These are phyloP conservation scores for Entomortierella lignicola DNA, from an alignment of 192 early-diverging fungal genomes.

Conservation along the genomic window DNA sequence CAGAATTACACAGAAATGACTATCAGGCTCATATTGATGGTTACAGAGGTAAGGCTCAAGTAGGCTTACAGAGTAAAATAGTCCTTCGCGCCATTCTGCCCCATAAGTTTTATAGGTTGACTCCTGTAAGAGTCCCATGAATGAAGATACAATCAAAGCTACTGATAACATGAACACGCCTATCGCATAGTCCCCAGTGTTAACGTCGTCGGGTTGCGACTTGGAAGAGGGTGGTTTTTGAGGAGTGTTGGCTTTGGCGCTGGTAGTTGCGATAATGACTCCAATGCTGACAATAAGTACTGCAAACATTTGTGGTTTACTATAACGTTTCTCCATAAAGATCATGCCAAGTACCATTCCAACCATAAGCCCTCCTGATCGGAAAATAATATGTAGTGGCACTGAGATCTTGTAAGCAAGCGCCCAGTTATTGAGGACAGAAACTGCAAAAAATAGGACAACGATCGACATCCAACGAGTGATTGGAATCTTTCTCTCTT, in stretches of 20 bases:
- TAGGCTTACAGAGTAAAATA: constrained; percentile 81
- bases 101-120: constrained; percentile 80
- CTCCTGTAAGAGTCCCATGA: constrained; percentile 89
- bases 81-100: constrained; percentile 86
- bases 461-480: constrained; percentile 81
- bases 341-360: constrained; percentile 83
- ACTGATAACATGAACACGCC: constrained; percentile 77
- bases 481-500: constrained; percentile 74
- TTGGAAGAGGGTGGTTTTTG: constrained; percentile 13
- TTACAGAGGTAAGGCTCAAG: background rate
- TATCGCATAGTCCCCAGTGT: constrained; percentile 63
- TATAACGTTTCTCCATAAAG: constrained; percentile 72
- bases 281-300: constrained; percentile 84
- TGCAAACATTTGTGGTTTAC: constrained; percentile 61
- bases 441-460: constrained; percentile 79
- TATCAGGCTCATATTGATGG: too few species aligned
- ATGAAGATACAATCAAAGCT: constrained; percentile 80
- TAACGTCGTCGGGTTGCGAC: background rate
- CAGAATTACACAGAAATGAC: too few species aligned
- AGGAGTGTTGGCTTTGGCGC: constrained; percentile 41
- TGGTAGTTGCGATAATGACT: constrained; percentile 77
- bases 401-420: constrained; percentile 85
- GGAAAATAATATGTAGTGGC: constrained; percentile 92
- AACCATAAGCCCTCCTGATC: constrained; percentile 84
- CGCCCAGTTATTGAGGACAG: constrained; percentile 86